A percentile compares a stretch with the other conserved stretches of the same genome.
phyloP scores from a whole-genome alignment of 306 rosid species.

The Benincasa hispida region DNA sequence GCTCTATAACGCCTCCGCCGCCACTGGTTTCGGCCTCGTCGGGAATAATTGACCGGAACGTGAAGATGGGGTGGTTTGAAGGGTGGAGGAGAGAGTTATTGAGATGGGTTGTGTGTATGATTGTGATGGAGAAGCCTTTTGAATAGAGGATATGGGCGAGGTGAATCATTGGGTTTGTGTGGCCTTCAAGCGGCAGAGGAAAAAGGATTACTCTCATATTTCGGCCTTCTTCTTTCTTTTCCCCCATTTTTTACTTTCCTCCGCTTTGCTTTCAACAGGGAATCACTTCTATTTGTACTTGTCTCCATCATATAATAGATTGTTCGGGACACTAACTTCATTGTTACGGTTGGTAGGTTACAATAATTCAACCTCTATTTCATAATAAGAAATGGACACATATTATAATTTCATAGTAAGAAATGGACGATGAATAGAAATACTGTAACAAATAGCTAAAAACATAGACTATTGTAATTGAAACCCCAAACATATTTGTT shows the following conservation, averaged over 20 bases:
- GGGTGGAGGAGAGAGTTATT: slow-evolving; percentile 17
- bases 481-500: no score
- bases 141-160: slow-evolving; percentile 12
- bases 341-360: no score
- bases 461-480: no score
- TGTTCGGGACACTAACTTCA: no score
- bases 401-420: no score
- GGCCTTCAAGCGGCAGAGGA: slow-evolving; percentile 19
- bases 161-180: slow-evolving; percentile 18
- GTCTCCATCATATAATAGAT: no score
- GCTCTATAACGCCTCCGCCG: neutral
- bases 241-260: neutral
- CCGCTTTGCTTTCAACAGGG: neutral
- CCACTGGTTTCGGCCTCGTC: neutral
- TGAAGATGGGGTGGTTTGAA: slow-evolving; percentile 9
- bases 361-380: no score
- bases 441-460: no score
- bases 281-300: no score
- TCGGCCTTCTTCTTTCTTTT: neutral
- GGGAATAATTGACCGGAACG: slow-evolving; percentile 3
- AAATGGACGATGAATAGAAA: no score
- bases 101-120: slow-evolving; percentile 9
- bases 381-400: no score
- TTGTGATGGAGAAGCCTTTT: slow-evolving; percentile 21
- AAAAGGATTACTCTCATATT: neutral